These are phyloP conservation scores for Biscutella laevigata DNA, from an alignment of 441 rosid genomes.

Conservation along the genomic window DNA sequence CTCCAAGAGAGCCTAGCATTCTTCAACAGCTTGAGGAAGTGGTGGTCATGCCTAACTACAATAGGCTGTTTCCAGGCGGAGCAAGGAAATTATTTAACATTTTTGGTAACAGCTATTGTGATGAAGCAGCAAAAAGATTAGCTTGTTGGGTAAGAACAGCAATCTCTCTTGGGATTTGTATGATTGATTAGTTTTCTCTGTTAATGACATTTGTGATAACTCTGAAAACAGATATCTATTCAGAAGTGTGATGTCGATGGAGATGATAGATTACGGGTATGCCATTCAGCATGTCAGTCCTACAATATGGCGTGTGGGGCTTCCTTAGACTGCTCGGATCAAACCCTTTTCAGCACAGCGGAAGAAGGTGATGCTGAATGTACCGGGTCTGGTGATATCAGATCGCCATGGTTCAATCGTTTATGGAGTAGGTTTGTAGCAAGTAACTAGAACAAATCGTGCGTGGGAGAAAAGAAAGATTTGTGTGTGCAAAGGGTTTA, in stretches of 20 bases:
- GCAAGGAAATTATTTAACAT: constrained; percentile 77
- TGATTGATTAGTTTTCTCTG: neutral
- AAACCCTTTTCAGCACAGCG: constrained; percentile 80
- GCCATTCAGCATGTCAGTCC: constrained; percentile 87
- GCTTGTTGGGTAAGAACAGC: constrained; percentile 81
- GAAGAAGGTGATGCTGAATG: constrained; percentile 76
- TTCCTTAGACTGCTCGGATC: constrained; percentile 88
- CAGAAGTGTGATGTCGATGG: constrained; percentile 90
- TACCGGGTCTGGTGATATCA: constrained; percentile 70
- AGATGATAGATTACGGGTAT: constrained; percentile 87
- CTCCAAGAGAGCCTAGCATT: constrained; percentile 84
- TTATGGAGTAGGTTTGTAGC: constrained; percentile 43
- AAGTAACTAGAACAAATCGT: constrained; percentile 21
- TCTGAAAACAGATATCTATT: constrained; percentile 69
- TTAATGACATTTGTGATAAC: neutral
- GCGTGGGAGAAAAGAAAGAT: constrained; percentile 21
- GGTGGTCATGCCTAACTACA: constrained; percentile 93
- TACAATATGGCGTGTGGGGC: constrained; percentile 94
- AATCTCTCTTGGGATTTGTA: neutral
- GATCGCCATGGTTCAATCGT: constrained; percentile 43
- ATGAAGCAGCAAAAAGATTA: constrained; percentile 76
- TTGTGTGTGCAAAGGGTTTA: constrained; percentile 50
- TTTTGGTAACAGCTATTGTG: constrained; percentile 73
- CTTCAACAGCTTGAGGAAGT: constrained; percentile 96
- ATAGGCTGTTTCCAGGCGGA: constrained; percentile 75